Base-by-base conservation (phyloP, 345 rosid species). In the Carallia brachiata region DNA sequence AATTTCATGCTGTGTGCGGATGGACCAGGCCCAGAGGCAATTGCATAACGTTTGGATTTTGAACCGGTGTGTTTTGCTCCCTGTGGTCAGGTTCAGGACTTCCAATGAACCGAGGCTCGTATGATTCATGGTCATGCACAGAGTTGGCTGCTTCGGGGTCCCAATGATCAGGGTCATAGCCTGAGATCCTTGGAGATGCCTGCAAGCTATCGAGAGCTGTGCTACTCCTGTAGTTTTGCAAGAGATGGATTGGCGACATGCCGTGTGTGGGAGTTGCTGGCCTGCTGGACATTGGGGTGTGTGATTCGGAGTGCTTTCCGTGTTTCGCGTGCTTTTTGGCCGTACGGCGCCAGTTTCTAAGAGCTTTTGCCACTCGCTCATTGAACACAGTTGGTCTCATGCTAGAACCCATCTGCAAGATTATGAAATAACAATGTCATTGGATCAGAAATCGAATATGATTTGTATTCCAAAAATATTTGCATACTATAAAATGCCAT, bases 331-430 rank as follows among this genome's bases (percentile, higher is more conserved):
- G 78, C 67, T 73, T 88, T 78, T 81, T 90, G 0, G 99, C 96
- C 1, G 79, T 57, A 4, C 68, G 85, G 79, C 85, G 97, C 99
- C 99, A 91, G 64, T 73, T 85, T 77, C 83, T 89, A 1, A 95
- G 77, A 15, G 97, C 98, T 4, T 88, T 71, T 6, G 93, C 94
- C 44, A 92, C 92, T 70, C 74, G 75, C 18, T 92, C 94, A 27
- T 92, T 84, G 70, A 95, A 95, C 48, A 95, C 80, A 7, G 96
- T 84, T 36, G 96, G 90, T 76, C 87, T 95, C 97, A 95, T 92
- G 56, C 73, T 83, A 5, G 89, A 70, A 34, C 99, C 99, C 99
- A 95, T 95, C 97, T 95, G 80, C 9, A 16, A 67, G 56, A 52
- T 73, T 17, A 36, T 9, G 7, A 17, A 4, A 40, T n/a, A 65